Conservation (phyloP, 2,329 filamentous ascomycete genomes). For the Phialophora tarda region DNA sequence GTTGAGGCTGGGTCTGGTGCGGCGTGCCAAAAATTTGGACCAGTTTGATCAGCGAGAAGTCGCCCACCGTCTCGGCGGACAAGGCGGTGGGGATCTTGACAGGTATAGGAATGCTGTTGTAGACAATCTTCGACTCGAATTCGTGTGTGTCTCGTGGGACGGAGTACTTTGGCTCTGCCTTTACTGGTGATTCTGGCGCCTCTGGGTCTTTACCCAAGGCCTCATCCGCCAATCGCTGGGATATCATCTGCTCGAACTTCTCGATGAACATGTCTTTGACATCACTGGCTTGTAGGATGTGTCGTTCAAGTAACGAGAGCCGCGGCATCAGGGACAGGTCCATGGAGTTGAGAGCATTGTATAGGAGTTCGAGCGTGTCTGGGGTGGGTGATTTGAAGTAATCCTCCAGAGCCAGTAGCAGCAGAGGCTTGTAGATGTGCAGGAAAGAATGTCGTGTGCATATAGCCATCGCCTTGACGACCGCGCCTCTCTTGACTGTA, state of each 20-base stretch:
- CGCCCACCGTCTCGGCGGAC: constrained; percentile 93
- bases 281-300: constrained; percentile 86
- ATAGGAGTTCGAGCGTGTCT: constrained; percentile 85
- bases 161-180: constrained; percentile 69
- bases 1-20: constrained; percentile 80
- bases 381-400: constrained; percentile 92
- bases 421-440: constrained; percentile 97
- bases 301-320: constrained; percentile 80
- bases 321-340: constrained; percentile 91
- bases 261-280: constrained; percentile 96
- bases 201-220: constrained; percentile 45
- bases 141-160: constrained; percentile 95
- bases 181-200: constrained; percentile 56
- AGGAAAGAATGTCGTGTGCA: constrained; percentile 97
- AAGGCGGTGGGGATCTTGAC: constrained; percentile 95
- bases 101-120: constrained; percentile 94
- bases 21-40: constrained; percentile 90
- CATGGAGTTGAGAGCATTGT: constrained; percentile 94
- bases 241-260: constrained; percentile 94
- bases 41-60: constrained; percentile 96
- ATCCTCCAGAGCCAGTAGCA: constrained; percentile 89
- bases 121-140: constrained; percentile 92
- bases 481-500: constrained; percentile 69
- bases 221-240: constrained; percentile 76
- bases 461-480: constrained; percentile 98